Evolutionary conservation across 768 basidiomycete species (phyloP).

Genomic region (Gautieria morchelliformis): DNA sequence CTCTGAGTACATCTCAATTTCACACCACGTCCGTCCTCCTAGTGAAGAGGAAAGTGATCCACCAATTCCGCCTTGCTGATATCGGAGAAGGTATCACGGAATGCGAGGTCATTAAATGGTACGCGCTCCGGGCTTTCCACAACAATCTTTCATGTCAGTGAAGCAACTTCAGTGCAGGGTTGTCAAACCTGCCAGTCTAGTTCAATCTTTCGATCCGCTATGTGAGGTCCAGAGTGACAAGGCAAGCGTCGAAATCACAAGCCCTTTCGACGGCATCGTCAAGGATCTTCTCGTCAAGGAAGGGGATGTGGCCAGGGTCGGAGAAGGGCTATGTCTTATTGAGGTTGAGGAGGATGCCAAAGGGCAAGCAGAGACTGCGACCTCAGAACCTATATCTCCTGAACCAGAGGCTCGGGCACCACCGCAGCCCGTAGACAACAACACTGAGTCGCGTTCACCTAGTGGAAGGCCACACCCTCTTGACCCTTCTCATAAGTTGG

Average conservation of each 20-base stretch:
- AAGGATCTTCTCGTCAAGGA: conserved; percentile 66
- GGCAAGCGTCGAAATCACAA: conserved; percentile 85
- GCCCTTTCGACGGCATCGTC: conserved; percentile 71
- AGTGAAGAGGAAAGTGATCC: neutral
- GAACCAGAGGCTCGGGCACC: conserved; percentile 1
- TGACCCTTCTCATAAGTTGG: conserved; percentile 35
- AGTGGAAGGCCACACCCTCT: conserved; percentile 43
- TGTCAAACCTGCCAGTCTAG: conserved; percentile 38
- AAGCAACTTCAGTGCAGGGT: conserved; percentile 36
- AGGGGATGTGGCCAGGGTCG: conserved; percentile 79
- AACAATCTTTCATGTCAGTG: neutral
- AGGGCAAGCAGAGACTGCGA: conserved; percentile 8
- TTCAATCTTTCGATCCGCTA: conserved; percentile 54
- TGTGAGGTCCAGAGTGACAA: conserved; percentile 90
- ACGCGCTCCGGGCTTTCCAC: conserved; percentile 18
- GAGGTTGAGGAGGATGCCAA: conserved; percentile 59
- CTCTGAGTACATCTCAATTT: neutral
- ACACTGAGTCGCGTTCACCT: neutral
- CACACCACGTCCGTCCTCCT: neutral
- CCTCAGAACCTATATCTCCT: conserved; percentile 11
- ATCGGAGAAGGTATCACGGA: conserved; percentile 90
- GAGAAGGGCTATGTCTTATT: conserved; percentile 40
- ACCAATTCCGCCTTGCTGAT: conserved; percentile 46
- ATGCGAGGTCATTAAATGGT: conserved; percentile 85
- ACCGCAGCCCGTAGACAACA: neutral